Base-by-base conservation (phyloP, 441 rosid species). In the Omphalea diandra region DNA sequence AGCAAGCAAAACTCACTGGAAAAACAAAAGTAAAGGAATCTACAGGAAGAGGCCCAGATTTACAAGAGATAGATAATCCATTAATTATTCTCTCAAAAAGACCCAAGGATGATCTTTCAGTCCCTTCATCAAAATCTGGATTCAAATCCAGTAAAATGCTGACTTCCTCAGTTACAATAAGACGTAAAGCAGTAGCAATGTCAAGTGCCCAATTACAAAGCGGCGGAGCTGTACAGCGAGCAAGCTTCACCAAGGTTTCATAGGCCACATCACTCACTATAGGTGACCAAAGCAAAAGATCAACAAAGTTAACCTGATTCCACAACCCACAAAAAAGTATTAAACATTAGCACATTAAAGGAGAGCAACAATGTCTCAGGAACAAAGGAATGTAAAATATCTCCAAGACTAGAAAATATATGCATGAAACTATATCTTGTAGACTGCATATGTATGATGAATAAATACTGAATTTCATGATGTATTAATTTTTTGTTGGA, bases 191-290 rank as follows among this genome's bases (percentile, higher is more conserved):
- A 85, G 98, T 89, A 73, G 98, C 94, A 78, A 94, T 89, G 73
- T 96, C 99, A 46, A 86, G 83, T 71, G 95, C 99, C 98, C 98
- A 94, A 76, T 90, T 87, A 80, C 98, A 90, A 46, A 93, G 86
- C 38, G 99, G 99, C 65, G 83, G 61, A 60, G 87, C 96, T 8
- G 90, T 87, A 79, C 99, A 96, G 79, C 80, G 84, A 66, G 98
- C 80, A 17, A 96, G 91, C 84, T 89, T 93, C 85, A 91, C 97
- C 84, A 89, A 76, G 77, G 90, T 86, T 70, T 90, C 94, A 75
- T 80, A 94, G 60, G 98, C 97, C 70, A 81, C 88, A 77, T 81
- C 93, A 77, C 92, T 71, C 60, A 94, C 92, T 59, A 96, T 83
- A 57, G 88, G 90, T 47, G 99, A 96, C 68, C 87, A 89, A 63